A percentile compares a stretch with the other conserved stretches of the same genome.
Conservation (phyloP, 352 stramenopile species). For the Thalassiosira mediterranea region DNA sequence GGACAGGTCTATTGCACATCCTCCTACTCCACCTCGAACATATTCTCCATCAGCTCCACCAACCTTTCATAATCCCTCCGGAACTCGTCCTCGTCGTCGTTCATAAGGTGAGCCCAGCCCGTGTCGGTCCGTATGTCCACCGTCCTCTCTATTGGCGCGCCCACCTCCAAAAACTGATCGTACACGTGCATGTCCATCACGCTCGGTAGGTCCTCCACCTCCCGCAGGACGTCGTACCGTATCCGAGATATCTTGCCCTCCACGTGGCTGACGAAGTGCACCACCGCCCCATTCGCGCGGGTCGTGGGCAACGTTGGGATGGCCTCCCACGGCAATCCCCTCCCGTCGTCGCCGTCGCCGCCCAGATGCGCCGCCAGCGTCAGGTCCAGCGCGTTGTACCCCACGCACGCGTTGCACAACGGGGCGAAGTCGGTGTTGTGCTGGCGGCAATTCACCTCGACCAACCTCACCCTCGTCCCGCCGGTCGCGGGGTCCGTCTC, state of each 20-base stretch:
- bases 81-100: slow-evolving; percentile 88
- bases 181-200: slow-evolving; percentile 83
- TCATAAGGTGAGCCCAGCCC: slow-evolving; percentile 92
- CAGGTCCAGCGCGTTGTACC: slow-evolving; percentile 81
- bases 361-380: slow-evolving; percentile 69
- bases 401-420: slow-evolving; percentile 71
- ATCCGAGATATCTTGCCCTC: slow-evolving; percentile 84
- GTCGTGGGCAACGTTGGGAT: slow-evolving; percentile 76
- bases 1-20: not conserved
- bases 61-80: slow-evolving; percentile 89
- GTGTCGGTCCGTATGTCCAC: slow-evolving; percentile 94
- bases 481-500: slow-evolving; percentile 17
- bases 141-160: slow-evolving; percentile 88
- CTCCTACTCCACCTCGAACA: slow-evolving; percentile 69
- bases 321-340: slow-evolving; percentile 86
- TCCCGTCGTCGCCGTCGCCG: slow-evolving; percentile 17
- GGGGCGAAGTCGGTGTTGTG: slow-evolving; percentile 89
- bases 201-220: slow-evolving; percentile 78
- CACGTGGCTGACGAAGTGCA: slow-evolving; percentile 92
- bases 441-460: slow-evolving; percentile 85
- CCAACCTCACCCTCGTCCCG: slow-evolving; percentile 53
- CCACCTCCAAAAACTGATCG: slow-evolving; percentile 82
- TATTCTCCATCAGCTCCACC: slow-evolving; percentile 78
- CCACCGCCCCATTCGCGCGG: slow-evolving; percentile 76
- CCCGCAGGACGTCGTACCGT: slow-evolving; percentile 61